Evolutionary conservation across 345 rosid species (phyloP).

Genomic region (Heritiera littoralis): DNA sequence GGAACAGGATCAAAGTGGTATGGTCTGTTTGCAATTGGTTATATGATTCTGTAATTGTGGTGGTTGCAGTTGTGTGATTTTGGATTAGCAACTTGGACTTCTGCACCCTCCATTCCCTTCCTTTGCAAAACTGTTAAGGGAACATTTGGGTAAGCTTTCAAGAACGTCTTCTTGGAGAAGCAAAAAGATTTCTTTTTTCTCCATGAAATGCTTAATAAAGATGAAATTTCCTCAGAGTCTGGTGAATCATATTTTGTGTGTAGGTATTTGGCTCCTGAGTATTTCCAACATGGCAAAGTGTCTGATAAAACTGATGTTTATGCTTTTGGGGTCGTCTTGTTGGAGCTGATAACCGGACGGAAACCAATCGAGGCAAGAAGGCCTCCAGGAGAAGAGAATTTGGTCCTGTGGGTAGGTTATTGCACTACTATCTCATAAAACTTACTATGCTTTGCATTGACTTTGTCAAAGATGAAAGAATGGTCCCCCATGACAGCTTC

Average conservation of each 20-base stretch:
- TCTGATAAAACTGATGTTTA: constrained; percentile 93
- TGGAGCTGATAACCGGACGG: constrained; percentile 83
- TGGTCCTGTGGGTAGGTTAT: constrained; percentile 87
- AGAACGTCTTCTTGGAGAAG: background rate
- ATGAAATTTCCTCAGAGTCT: background rate
- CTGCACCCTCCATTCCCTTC: constrained; percentile 85
- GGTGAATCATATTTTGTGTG: constrained; percentile 8
- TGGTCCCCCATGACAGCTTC: constrained; percentile 18
- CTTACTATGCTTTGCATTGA: constrained; percentile 30
- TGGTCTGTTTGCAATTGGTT: background rate
- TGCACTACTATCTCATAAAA: constrained; percentile 17
- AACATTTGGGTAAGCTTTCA: constrained; percentile 76
- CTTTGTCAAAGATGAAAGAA: constrained; percentile 31
- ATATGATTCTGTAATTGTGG: background rate
- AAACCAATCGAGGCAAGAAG: constrained; percentile 86
- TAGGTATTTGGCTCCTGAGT: constrained; percentile 95
- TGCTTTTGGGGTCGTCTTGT: constrained; percentile 89
- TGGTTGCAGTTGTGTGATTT: constrained; percentile 83
- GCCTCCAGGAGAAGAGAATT: constrained; percentile 86
- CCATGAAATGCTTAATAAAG: background rate
- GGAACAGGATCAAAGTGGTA: background rate
- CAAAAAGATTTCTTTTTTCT: background rate
- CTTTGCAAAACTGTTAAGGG: constrained; percentile 98
- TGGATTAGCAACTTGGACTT: constrained; percentile 93
- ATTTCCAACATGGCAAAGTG: constrained; percentile 96